Evolutionary conservation across 164 flowering plant species (phyloP).

Genomic region (Cinnamomum micranthum): DNA sequence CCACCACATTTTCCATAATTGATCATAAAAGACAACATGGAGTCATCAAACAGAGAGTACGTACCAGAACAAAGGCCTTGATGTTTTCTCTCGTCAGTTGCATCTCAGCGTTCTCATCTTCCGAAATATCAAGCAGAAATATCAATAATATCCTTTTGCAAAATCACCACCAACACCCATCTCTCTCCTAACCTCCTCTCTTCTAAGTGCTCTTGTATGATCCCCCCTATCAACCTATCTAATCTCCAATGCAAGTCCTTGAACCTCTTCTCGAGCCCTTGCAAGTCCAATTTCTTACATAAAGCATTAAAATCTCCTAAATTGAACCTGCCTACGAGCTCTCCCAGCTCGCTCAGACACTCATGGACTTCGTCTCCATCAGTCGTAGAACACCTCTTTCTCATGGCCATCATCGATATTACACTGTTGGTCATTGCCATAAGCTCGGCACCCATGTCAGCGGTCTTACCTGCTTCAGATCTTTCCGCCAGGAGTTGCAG

Average conservation of each 20-base stretch:
- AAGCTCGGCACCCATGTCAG: conserved; percentile 36
- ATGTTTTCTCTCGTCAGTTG: conserved; percentile 42
- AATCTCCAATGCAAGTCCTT: conserved; percentile 27
- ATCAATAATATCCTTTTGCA: conserved; percentile 48
- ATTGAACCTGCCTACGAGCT: conserved; percentile 42
- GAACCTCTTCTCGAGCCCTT: conserved; percentile 37
- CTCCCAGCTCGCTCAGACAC: conserved; percentile 30
- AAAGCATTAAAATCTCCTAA: conserved; percentile 44
- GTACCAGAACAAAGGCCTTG: conserved; percentile 60
- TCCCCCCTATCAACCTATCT: conserved; percentile 43
- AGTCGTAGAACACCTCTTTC: conserved; percentile 25
- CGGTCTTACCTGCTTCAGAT: conserved; percentile 15
- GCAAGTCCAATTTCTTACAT: conserved; percentile 39
- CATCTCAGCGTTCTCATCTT: conserved; percentile 39
- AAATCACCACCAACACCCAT: neutral
- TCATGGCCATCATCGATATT: conserved; percentile 44
- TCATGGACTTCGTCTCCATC: conserved; percentile 25
- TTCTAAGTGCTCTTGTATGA: conserved; percentile 31
- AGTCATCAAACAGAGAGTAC: neutral
- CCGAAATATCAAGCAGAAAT: conserved; percentile 39
- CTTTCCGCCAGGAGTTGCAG: conserved; percentile 13
- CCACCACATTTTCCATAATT: too few species aligned
- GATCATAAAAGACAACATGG: too few species aligned
- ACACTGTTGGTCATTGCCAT: conserved; percentile 36
- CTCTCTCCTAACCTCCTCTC: conserved; percentile 13